These are phyloP conservation scores for Boletus subparvulus DNA, from an alignment of 768 basidiomycete species.

Conservation along the genomic window DNA sequence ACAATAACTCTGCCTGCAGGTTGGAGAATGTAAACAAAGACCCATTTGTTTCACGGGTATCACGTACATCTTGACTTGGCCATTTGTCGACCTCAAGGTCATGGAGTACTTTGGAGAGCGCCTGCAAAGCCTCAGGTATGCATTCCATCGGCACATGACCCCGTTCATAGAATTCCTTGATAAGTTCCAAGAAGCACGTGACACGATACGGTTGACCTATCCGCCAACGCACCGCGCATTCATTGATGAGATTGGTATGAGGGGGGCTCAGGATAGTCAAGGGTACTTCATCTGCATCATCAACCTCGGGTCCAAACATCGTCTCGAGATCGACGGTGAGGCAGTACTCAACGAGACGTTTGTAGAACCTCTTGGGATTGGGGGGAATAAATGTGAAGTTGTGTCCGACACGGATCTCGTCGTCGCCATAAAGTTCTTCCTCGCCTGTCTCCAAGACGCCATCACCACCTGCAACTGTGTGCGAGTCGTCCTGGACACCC, in stretches of 20 bases:
- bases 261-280: conserved; percentile 80
- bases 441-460: conserved; percentile 34
- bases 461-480: conserved; percentile 14
- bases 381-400: conserved; percentile 91
- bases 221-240: conserved; percentile 89
- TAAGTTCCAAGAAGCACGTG: conserved; percentile 79
- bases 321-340: conserved; percentile 83
- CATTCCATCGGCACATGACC: conserved; percentile 94
- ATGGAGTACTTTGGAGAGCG: conserved; percentile 64
- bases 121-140: conserved; percentile 83
- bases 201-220: conserved; percentile 77
- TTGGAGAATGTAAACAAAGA: conserved; percentile 3
- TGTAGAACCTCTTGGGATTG: conserved; percentile 83
- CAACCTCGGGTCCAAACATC: conserved; percentile 88
- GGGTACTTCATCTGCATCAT: conserved; percentile 93
- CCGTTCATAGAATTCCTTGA: conserved; percentile 83
- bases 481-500: conserved; percentile 7
- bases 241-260: conserved; percentile 82
- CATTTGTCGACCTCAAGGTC: conserved; percentile 76
- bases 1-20: conserved; percentile 63
- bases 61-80: conserved; percentile 79
- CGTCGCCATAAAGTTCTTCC: conserved; percentile 54
- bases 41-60: not conserved
- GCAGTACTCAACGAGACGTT: conserved; percentile 78
- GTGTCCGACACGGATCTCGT: conserved; percentile 69